Evolutionary conservation across 129 eudicot genomes (phyloP).

Genomic region (Escallonia rubra): DNA sequence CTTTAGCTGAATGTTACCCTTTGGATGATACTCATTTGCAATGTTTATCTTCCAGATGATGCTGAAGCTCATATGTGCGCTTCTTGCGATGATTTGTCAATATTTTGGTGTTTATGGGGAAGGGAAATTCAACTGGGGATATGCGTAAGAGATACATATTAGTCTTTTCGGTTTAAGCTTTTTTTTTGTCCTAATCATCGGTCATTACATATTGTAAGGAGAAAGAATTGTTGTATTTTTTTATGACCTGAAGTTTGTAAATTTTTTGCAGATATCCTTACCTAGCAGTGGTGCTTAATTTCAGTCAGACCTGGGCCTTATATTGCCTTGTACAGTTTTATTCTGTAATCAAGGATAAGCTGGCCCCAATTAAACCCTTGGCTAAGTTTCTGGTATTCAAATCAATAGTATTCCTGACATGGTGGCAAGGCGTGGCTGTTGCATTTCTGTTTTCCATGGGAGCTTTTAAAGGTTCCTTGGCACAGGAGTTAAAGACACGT

Average conservation of each 20-base stretch:
- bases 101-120: slow-evolving; percentile 83
- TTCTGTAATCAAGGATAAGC: slow-evolving; percentile 72
- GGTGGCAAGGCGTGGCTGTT: slow-evolving; percentile 99
- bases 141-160: slow-evolving; percentile 53
- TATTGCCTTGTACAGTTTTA: slow-evolving; percentile 98
- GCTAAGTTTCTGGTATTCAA: slow-evolving; percentile 88
- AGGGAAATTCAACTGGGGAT: slow-evolving; percentile 83
- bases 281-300: slow-evolving; percentile 83
- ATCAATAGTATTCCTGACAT: slow-evolving; percentile 86
- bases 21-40: neutral
- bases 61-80: slow-evolving; percentile 77
- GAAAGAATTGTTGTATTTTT: neutral
- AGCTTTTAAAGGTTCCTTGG: slow-evolving; percentile 75
- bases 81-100: slow-evolving; percentile 66
- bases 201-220: neutral
- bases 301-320: slow-evolving; percentile 97
- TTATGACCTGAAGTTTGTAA: slow-evolving; percentile 1
- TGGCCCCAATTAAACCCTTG: slow-evolving; percentile 90
- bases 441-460: slow-evolving; percentile 90
- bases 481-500: slow-evolving; percentile 71
- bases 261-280: slow-evolving; percentile 81
- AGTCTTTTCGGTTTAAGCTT: neutral
- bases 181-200: neutral
- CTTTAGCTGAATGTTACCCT: neutral
- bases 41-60: slow-evolving; percentile 61